Evolutionary conservation across 176 grass and related monocot genomes (phyloP).

Genomic region (Ensete ventricosum): DNA sequence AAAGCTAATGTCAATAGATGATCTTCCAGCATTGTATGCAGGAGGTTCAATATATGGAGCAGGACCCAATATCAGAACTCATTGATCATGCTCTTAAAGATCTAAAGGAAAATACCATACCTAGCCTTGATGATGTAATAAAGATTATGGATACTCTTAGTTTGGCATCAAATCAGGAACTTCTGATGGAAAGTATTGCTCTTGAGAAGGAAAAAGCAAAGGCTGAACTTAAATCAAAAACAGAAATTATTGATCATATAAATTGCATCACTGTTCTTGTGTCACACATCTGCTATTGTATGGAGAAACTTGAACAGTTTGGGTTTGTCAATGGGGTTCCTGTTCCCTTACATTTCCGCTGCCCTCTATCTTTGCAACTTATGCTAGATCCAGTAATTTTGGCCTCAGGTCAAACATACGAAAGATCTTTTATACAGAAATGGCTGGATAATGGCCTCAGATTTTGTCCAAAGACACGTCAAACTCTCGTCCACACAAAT

Average conservation of each 20-base stretch:
- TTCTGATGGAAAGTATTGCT: conserved; percentile 38
- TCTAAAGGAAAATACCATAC: conserved; percentile 30
- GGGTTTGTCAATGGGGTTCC: conserved; percentile 31
- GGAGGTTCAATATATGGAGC: conserved; percentile 22
- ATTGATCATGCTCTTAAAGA: conserved; percentile 33
- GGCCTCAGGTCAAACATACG: conserved; percentile 48
- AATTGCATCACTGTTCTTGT: conserved; percentile 29
- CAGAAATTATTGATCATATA: conserved; percentile 21
- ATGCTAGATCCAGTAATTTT: conserved; percentile 47
- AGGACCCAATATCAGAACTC: conserved; percentile 21
- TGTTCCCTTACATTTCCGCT: conserved; percentile 35
- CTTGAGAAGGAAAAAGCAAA: conserved; percentile 37
- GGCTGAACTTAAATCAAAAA: conserved; percentile 26
- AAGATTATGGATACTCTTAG: conserved; percentile 35
- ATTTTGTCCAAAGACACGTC: conserved; percentile 34
- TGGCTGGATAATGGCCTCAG: conserved; percentile 39
- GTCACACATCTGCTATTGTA: conserved; percentile 24
- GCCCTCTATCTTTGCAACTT: conserved; percentile 41
- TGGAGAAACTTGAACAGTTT: conserved; percentile 37
- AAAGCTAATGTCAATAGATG: conserved; percentile 2
- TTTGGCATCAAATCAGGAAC: conserved; percentile 32
- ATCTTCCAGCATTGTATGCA: conserved; percentile 29
- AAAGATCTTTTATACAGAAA: conserved; percentile 42
- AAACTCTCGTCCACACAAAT: conserved; percentile 30
- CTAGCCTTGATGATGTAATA: conserved; percentile 29